phyloP scores from a whole-genome alignment of 768 basidiomycete species.

The Pulveroboletus frians region DNA sequence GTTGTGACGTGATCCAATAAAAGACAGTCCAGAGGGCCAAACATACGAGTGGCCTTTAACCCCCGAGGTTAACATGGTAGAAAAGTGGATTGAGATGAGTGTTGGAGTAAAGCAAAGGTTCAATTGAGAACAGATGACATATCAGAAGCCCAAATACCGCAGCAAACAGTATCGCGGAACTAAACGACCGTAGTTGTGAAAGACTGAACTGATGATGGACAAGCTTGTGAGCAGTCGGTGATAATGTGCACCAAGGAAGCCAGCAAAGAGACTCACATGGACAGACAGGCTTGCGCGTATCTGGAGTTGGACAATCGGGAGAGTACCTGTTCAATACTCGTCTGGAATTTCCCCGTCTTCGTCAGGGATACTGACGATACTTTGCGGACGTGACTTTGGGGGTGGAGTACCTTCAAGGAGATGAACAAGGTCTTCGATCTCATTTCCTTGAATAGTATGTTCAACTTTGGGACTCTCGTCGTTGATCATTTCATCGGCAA shows the following conservation, averaged over 20 bases:
- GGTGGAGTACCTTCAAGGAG: conserved; percentile 46
- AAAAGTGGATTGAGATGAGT: not conserved
- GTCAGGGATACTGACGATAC: conserved; percentile 48
- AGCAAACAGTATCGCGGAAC: conserved; percentile 24
- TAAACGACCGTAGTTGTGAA: conserved; percentile 31
- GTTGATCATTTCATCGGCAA: conserved; percentile 1
- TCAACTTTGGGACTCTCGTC: conserved; percentile 10
- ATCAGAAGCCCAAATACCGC: conserved; percentile 12
- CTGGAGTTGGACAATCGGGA: conserved; percentile 1
- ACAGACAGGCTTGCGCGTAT: conserved; percentile 20
- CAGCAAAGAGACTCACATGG: conserved; percentile 8
- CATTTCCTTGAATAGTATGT: conserved; percentile 26
- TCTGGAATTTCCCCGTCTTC: conserved; percentile 52
- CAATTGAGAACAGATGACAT: conserved; percentile 15
- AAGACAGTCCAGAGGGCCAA: conserved; percentile 6
- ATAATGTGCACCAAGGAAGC: not conserved
- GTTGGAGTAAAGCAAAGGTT: conserved; percentile 6
- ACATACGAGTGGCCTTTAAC: conserved; percentile 8
- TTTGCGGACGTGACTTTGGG: conserved; percentile 38
- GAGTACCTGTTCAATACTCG: conserved; percentile 38
- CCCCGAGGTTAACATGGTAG: not conserved
- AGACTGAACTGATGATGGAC: conserved; percentile 19
- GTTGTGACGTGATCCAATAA: conserved; percentile 9
- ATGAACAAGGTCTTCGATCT: conserved; percentile 62
- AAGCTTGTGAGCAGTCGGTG: not conserved